Percentiles rank a stretch among this genome's conserved stretches.
Conservation (phyloP, 2,329 filamentous ascomycete species). For the Phialophora macrospora region DNA sequence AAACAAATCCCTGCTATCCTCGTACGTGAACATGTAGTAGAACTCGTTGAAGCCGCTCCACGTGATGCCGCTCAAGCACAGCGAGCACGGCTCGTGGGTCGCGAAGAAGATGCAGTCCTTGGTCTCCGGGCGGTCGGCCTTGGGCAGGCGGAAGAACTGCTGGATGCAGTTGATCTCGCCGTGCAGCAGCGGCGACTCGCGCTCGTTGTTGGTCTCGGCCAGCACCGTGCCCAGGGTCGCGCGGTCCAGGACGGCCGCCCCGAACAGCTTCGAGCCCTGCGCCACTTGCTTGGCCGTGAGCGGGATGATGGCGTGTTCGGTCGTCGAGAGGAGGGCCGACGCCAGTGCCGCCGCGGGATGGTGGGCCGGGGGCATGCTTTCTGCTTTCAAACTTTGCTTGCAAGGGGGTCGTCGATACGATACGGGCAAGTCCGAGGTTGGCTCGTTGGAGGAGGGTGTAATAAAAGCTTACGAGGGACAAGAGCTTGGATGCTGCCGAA, state of each 20-base stretch:
- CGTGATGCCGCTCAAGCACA: conserved; percentile 63
- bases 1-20: conserved; percentile 63
- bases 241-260: conserved; percentile 59
- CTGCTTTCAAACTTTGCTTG: background rate
- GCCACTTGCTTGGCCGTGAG: conserved; percentile 57
- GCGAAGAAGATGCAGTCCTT: conserved; percentile 63
- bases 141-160: conserved; percentile 56
- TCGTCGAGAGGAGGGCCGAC: conserved; percentile 27
- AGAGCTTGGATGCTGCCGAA: background rate
- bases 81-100: conserved; percentile 64
- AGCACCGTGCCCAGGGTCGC: conserved; percentile 51
- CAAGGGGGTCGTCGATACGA: too few species aligned
- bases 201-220: conserved; percentile 63
- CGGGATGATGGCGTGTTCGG: conserved; percentile 56
- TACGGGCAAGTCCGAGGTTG: too few species aligned
- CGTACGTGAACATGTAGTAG: conserved; percentile 65
- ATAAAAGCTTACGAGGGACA: background rate
- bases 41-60: conserved; percentile 64
- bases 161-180: conserved; percentile 67
- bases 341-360: conserved; percentile 28
- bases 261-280: conserved; percentile 62
- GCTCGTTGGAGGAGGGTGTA: background rate
- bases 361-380: conserved; percentile 4
- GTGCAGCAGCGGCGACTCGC: conserved; percentile 60
- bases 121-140: conserved; percentile 48